Evolutionary conservation across 768 basidiomycete species (phyloP).

Genomic region (Sarcomyxa edulis): DNA sequence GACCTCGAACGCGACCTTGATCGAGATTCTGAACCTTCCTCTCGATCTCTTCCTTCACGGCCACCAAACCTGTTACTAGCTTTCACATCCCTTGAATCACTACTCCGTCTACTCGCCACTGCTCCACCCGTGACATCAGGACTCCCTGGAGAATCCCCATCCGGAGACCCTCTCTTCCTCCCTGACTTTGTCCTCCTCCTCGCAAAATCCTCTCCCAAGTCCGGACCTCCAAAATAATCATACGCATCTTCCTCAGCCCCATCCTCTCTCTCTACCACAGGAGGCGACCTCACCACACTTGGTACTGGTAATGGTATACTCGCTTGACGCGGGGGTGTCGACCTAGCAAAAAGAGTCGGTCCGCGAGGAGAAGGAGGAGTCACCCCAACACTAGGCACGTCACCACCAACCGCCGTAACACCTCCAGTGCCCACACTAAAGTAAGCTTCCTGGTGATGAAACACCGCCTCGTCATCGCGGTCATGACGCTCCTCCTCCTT

Average conservation of each 20-base stretch:
- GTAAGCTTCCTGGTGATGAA: conserved; percentile 16
- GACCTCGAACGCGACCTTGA: conserved; percentile 30
- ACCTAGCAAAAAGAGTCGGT: too few species aligned
- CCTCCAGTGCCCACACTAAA: conserved; percentile 5
- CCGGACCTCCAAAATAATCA: conserved; percentile 57
- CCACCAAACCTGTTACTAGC: conserved; percentile 13
- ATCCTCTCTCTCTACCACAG: conserved; percentile 9
- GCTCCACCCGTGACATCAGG: conserved; percentile 9
- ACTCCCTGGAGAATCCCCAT: conserved; percentile 1
- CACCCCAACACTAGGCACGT: background rate
- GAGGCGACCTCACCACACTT: conserved; percentile 16
- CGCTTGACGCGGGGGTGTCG: too few species aligned
- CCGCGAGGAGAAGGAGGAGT: background rate
- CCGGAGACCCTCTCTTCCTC: conserved; percentile 9
- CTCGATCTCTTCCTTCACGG: conserved; percentile 22
- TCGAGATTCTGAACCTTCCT: conserved; percentile 22
- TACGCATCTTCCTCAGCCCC: conserved; percentile 34
- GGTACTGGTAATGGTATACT: too few species aligned
- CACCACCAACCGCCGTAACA: background rate
- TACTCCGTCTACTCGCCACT: conserved; percentile 6
- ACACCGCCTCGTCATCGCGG: conserved; percentile 11
- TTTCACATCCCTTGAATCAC: background rate
- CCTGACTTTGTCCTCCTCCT: conserved; percentile 16
- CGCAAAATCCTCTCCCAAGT: conserved; percentile 47
- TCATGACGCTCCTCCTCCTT: conserved; percentile 17